Percentiles rank a stretch among this genome's conserved stretches.
phyloP scores from a whole-genome alignment of 208 protist genomes.

The Borovskyia barvae region DNA sequence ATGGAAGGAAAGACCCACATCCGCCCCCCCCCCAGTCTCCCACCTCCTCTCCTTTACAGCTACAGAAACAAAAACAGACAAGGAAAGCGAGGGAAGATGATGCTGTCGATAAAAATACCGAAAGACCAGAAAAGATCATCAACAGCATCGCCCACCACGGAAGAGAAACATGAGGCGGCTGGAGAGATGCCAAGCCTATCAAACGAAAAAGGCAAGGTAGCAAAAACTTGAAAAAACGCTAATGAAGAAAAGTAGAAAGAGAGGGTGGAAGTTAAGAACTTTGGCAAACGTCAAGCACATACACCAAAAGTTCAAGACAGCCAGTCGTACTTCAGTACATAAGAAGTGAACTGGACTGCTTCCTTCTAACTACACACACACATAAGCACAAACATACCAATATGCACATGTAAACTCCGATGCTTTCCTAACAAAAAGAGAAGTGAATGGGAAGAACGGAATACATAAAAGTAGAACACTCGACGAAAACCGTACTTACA shows the following conservation, averaged over 20 bases:
- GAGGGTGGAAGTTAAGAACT: neutral
- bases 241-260: neutral
- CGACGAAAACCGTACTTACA: too few species aligned
- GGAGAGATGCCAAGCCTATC: too few species aligned
- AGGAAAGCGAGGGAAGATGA: neutral
- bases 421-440: neutral
- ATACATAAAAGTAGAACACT: constrained; percentile 1
- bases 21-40: too few species aligned
- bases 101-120: neutral
- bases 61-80: too few species aligned
- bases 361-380: neutral
- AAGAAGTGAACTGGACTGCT: neutral
- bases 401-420: neutral
- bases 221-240: neutral
- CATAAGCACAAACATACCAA: neutral
- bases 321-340: neutral
- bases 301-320: too few species aligned
- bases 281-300: too few species aligned
- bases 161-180: neutral
- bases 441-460: constrained; percentile 13
- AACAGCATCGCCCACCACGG: neutral
- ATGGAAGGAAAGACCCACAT: too few species aligned
- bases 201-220: neutral
- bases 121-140: neutral
- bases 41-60: too few species aligned